Evolutionary conservation across 1,284 basidiomycete species (phyloP), one percentile per base, ranked within the genome.

Genomic region (Cutaneotrichosporon spelunceum): DNA sequence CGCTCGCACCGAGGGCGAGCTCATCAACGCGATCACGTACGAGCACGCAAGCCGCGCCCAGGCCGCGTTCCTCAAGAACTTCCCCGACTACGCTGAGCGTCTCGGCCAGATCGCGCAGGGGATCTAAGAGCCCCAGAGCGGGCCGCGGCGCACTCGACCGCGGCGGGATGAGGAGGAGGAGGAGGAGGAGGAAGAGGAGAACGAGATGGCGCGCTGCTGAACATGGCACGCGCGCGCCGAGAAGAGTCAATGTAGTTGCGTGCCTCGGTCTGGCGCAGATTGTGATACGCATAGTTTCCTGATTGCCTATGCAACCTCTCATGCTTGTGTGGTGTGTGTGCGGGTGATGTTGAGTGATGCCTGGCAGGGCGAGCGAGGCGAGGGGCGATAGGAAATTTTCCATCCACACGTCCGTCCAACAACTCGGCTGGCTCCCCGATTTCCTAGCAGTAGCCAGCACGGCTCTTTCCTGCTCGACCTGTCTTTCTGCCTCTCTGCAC

Each of bases 1-100:
- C 64, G 92, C 94, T 19, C 83, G 95, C 76, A 95, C 90, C 42
- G 93, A 97, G 79, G 86, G 86, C 0, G 96, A 99, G 82, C 82
- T 99, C 65, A 82, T 89, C 56, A 91, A 89, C 74, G 90, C 93
- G 34, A 81, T 98, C 74, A 93, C 91, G 24, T 96, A 67, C 72
- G 71, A 74, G 62, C 71, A 91, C 86, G 91, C 91, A 10, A 88
- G 90, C 56, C 81, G 82, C 61, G 86, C 91, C 14, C 91, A 94
- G 76, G 79, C 89, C 58, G 84, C 90, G 68, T 95, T 95, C 79
- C 82, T 88, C 75, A 83, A 85, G 73, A 86, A 86, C 69, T 94
- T 92, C 75, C 92, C 92, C 1, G 84, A 88, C 65, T 86, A 88
- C 84, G 90, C 88, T 10, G 75, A 76, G 60, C 66, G 75, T 47